phyloP scores from a whole-genome alignment of 2,329 filamentous ascomycete species.

The Cercospora sp. region DNA sequence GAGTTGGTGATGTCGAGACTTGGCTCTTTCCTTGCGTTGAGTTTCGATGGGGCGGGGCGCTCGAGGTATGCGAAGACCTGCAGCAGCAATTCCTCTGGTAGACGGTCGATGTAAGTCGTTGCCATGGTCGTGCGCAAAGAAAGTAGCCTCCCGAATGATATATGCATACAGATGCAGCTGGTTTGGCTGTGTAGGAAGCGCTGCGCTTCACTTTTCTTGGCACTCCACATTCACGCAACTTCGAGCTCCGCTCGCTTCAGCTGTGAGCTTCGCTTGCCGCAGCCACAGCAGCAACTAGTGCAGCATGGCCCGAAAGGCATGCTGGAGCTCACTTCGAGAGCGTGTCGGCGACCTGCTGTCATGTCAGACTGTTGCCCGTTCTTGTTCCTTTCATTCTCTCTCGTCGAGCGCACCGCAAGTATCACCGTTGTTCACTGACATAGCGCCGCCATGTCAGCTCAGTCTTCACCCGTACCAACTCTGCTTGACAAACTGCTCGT shows the following conservation, averaged over 20 bases:
- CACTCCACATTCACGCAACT: not conserved
- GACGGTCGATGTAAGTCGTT: conserved; percentile 30
- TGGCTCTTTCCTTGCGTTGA: conserved; percentile 53
- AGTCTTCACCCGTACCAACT: not conserved
- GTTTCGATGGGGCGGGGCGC: conserved; percentile 50
- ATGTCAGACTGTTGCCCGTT: not conserved
- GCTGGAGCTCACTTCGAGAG: not conserved
- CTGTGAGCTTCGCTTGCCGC: not conserved
- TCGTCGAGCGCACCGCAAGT: not conserved
- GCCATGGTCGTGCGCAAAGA: not conserved
- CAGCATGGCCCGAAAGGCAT: not conserved
- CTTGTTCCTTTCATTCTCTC: not conserved
- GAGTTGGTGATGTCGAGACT: conserved; percentile 45
- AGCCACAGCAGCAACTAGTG: not conserved
- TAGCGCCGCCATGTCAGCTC: not conserved
- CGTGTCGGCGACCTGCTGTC: not conserved
- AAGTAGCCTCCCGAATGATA: not conserved
- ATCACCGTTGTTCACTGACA: not conserved
- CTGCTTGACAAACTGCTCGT: conserved; percentile 20
- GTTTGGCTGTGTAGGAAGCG: not conserved
- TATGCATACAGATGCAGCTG: not conserved
- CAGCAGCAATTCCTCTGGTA: conserved; percentile 63
- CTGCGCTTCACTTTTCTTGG: not conserved
- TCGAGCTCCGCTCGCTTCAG: not conserved
- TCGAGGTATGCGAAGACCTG: conserved; percentile 60